Percentiles rank a stretch among this genome's conserved stretches.
Evolutionary conservation across 31 red algal genomes (phyloP).

Genomic region (Asparagopsis taxiformis): DNA sequence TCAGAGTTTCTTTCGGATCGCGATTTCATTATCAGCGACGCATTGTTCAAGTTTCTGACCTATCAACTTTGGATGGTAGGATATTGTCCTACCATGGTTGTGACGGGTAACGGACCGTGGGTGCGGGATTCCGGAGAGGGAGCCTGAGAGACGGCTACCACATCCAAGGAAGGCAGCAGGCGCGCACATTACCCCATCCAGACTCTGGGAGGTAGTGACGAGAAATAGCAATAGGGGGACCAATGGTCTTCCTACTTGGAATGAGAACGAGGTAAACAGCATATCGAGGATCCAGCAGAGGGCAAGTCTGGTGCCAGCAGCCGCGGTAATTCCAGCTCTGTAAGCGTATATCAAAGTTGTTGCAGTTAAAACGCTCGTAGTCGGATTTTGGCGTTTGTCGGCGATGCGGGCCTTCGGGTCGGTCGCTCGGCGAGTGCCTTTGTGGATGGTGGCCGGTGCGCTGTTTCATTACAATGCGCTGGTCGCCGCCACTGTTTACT

Average conservation of each 20-base stretch:
- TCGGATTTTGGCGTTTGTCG: conserved; percentile 73
- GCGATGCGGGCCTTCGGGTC: conserved; percentile 21
- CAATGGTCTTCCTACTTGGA: conserved; percentile 35
- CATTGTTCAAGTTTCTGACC: conserved; percentile 70
- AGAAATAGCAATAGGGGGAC: conserved; percentile 74
- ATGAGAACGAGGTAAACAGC: conserved; percentile 47
- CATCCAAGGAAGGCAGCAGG: conserved; percentile 45
- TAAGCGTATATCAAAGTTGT: conserved; percentile 96
- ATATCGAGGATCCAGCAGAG: conserved; percentile 70
- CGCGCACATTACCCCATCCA: conserved; percentile 62
- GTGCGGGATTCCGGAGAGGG: conserved; percentile 67
- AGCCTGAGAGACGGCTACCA: conserved; percentile 57
- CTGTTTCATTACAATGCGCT: conserved; percentile 4
- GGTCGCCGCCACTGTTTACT: conserved; percentile 56
- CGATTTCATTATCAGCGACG: conserved; percentile 24
- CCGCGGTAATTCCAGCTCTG: conserved; percentile 94
- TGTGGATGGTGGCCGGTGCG: conserved; percentile 35
- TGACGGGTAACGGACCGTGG: conserved; percentile 77
- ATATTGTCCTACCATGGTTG: conserved; percentile 68
- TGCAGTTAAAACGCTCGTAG: conserved; percentile 96
- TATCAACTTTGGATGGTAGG: conserved; percentile 77
- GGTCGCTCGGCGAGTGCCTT: conserved; percentile 22
- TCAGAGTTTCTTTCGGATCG: conserved; percentile 22
- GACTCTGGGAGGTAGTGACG: conserved; percentile 77
- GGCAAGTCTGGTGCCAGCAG: conserved; percentile 91